Conservation (phyloP, 192 early-diverging fungal species). For the Oehlia diaphana region DNA sequence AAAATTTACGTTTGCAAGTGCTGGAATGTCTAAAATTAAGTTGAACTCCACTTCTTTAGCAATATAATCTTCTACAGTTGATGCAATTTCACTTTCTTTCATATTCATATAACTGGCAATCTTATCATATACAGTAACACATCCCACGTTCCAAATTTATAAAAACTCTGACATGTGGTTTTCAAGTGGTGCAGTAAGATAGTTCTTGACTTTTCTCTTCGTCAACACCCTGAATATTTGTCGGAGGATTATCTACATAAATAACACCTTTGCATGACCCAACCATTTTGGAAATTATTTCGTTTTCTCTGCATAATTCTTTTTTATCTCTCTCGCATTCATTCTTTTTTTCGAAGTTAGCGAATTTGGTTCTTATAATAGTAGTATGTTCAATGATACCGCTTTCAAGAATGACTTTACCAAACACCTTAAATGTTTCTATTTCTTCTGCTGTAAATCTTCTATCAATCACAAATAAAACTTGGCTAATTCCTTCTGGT, state of each 20-base stretch:
- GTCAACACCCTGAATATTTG: neutral
- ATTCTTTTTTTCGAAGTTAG: neutral
- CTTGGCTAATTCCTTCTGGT: neutral
- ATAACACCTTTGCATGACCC: neutral
- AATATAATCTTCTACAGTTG: too few species aligned
- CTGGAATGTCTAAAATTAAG: too few species aligned
- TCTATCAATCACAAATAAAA: neutral
- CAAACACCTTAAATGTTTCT: neutral
- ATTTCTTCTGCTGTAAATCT: neutral
- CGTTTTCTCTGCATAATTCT: neutral
- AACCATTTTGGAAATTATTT: neutral
- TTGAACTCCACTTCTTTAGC: too few species aligned
- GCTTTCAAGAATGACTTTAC: neutral
- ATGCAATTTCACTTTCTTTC: too few species aligned
- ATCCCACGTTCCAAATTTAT: too few species aligned
- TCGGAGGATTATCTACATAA: conserved; percentile 13
- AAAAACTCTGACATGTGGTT: too few species aligned
- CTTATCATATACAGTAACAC: too few species aligned
- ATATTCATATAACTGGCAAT: too few species aligned
- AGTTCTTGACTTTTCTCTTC: neutral
- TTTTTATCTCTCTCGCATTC: neutral
- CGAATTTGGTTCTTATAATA: neutral
- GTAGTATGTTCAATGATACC: neutral
- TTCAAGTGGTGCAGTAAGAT: neutral
- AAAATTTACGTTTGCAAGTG: too few species aligned